Percentiles rank a stretch among this genome's conserved stretches.
phyloP scores from a whole-genome alignment of 2,329 filamentous ascomycete genomes.

The Calonectria pseudoturangicola region DNA sequence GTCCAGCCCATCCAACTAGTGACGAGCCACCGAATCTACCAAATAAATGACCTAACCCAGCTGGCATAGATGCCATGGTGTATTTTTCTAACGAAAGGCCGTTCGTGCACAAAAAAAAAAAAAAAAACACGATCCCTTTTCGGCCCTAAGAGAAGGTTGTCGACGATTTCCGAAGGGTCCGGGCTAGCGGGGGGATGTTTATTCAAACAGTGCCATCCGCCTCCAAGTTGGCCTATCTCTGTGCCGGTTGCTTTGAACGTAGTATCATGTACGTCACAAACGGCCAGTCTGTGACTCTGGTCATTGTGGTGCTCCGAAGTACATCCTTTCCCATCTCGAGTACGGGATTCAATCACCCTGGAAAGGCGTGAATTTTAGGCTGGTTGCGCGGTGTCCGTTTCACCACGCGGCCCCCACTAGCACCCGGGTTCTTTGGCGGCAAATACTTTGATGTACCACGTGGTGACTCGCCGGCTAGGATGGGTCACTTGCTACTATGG shows the following conservation, averaged over 20 bases:
- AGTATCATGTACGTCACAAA: constrained; percentile 50
- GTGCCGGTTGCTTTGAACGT: constrained; percentile 17
- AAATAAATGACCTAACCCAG: constrained; percentile 36
- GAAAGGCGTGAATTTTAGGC: constrained; percentile 45
- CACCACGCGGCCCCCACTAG: constrained; percentile 52
- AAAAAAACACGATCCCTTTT: constrained; percentile 40
- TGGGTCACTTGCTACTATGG: constrained; percentile 39
- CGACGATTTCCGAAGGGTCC: constrained; percentile 41
- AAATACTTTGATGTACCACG: constrained; percentile 47
- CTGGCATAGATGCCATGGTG: constrained; percentile 15
- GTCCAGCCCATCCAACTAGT: constrained; percentile 43
- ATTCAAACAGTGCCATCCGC: constrained; percentile 38
- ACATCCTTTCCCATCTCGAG: constrained; percentile 46
- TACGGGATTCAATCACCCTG: constrained; percentile 53
- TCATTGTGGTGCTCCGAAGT: constrained; percentile 37
- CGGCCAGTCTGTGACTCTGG: constrained; percentile 39
- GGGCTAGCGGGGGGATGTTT: constrained; percentile 44
- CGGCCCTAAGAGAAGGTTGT: constrained; percentile 44
- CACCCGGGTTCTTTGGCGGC: constrained; percentile 44
- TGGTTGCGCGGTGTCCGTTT: constrained; percentile 49
- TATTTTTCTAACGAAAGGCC: constrained; percentile 26
- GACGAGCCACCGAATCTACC: constrained; percentile 49
- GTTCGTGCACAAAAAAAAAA: constrained; percentile 38
- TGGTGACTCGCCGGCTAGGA: constrained; percentile 40
- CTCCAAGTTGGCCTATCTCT: constrained; percentile 34